phyloP scores from a whole-genome alignment of 2,329 filamentous ascomycete species.

The Phaeosphaeria sp. region DNA sequence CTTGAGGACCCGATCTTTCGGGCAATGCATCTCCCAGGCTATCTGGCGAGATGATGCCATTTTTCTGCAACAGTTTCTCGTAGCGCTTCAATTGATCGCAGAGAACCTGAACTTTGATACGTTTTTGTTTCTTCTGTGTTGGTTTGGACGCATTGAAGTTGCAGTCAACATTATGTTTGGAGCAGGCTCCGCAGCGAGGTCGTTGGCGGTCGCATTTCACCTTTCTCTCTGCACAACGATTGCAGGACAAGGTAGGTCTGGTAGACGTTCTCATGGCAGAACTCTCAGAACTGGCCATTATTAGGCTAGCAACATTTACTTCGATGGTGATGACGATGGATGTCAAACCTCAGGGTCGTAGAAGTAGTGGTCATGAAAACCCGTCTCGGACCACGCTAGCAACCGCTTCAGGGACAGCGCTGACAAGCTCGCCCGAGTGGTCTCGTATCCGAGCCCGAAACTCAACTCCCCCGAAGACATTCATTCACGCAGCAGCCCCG shows the following conservation, averaged over 20 bases:
- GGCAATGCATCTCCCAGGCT: background rate
- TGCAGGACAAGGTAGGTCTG: conserved; percentile 7
- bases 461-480: background rate
- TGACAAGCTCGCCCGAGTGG: background rate
- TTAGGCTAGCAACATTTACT: background rate
- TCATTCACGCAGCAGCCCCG: background rate
- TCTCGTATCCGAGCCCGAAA: background rate
- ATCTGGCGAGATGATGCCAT: conserved; percentile 12
- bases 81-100: conserved; percentile 28
- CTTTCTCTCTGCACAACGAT: conserved; percentile 34
- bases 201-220: conserved; percentile 34
- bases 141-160: conserved; percentile 17
- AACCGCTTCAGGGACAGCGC: background rate
- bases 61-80: conserved; percentile 27
- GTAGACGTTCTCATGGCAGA: background rate
- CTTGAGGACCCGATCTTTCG: background rate
- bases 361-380: background rate
- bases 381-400: background rate
- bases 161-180: conserved; percentile 24
- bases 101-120: conserved; percentile 15
- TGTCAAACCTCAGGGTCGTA: background rate
- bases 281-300: background rate
- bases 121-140: conserved; percentile 7
- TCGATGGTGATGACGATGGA: too few species aligned
- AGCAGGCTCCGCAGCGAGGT: conserved; percentile 26